Conservation (phyloP, 345 rosid genomes). For the Iberis pinnata region DNA sequence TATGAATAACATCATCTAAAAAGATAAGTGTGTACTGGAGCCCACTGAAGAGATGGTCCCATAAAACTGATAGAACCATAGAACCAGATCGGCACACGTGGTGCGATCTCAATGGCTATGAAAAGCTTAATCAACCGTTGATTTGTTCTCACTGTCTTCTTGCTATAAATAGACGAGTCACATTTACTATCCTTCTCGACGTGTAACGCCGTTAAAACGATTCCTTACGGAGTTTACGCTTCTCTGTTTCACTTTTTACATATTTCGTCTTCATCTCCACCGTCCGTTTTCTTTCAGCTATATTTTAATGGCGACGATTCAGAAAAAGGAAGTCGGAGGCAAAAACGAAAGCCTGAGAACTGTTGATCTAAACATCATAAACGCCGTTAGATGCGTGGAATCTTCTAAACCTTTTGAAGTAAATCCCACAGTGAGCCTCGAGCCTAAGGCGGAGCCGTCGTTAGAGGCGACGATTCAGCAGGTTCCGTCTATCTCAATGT, state of each 20-base stretch:
- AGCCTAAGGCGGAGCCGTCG: conserved; percentile 43
- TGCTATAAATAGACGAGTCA: conserved; percentile 5
- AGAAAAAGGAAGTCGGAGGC: conserved; percentile 30
- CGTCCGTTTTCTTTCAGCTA: conserved; percentile 8
- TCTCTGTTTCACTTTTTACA: conserved; percentile 2
- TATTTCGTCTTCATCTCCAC: conserved; percentile 13
- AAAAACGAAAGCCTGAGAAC: conserved; percentile 23
- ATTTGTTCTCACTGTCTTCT: conserved; percentile 14
- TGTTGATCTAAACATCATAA: conserved; percentile 36
- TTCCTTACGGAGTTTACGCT: conserved; percentile 14
- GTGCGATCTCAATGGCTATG: background rate
- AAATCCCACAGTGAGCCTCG: conserved; percentile 1
- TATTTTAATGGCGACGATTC: conserved; percentile 32
- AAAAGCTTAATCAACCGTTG: conserved; percentile 20
- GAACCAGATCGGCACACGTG: conserved; percentile 22
- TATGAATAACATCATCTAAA: too few relatives aligned
- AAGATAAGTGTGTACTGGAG: conserved; percentile 1
- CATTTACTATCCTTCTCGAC: conserved; percentile 14
- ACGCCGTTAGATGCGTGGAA: conserved; percentile 19
- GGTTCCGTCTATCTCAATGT: conserved; percentile 30
- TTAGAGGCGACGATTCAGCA: conserved; percentile 21
- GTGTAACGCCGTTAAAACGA: conserved; percentile 30
- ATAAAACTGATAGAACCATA: conserved; percentile 1
- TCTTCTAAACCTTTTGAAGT: background rate
- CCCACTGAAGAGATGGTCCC: conserved; percentile 24